Evolutionary conservation across 768 basidiomycete species (phyloP), one percentile per base, ranked within the genome.

Genomic region (Kwoniella sp.): DNA sequence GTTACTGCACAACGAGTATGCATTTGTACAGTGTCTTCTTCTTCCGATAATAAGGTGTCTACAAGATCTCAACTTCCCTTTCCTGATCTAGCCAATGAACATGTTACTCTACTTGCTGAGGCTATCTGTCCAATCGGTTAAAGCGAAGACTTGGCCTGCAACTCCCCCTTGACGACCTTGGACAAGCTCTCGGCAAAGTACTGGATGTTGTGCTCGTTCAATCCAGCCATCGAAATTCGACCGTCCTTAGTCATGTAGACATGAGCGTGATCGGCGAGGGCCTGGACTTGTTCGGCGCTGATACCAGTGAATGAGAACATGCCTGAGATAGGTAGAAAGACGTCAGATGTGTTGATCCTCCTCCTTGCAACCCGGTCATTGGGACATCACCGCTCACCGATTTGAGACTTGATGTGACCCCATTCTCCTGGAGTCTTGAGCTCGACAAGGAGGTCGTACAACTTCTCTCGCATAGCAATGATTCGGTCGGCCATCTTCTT

Each of bases 381-480:
- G n/a, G n/a, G 19, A 1, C 24, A 44, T 9, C 8, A 27, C 4
- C 25, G 54, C 69, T 68, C 44, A 73, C 72, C 95, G 80, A 98
- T 98, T 84, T 98, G 96, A 56, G 87, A 86, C 72, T 89, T 83
- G 74, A 99, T 95, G 81, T 98, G 95, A 24, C 88, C 86, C 96
- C 96, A 99, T 73, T 86, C 87, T 4, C 93, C 92, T 1, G 93
- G 93, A 49, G 91, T 94, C 77, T 90, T 85, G 68, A 92, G 81
- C 79, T 90, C 88, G 64, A 77, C 63, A n/a, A 78, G 68, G 1
- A 66, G 58, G 63, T 77, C 64, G 83, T 87, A 84, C 72, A 99
- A 83, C 81, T 89, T 85, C 65, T 86, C 82, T 44, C 96, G 86
- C 94, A 97, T 97, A 52, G 84, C 83, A 73, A 94, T 95, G 79